Base-by-base conservation (phyloP, 176 grass and related monocot species). In the Elaeis guineensis region DNA sequence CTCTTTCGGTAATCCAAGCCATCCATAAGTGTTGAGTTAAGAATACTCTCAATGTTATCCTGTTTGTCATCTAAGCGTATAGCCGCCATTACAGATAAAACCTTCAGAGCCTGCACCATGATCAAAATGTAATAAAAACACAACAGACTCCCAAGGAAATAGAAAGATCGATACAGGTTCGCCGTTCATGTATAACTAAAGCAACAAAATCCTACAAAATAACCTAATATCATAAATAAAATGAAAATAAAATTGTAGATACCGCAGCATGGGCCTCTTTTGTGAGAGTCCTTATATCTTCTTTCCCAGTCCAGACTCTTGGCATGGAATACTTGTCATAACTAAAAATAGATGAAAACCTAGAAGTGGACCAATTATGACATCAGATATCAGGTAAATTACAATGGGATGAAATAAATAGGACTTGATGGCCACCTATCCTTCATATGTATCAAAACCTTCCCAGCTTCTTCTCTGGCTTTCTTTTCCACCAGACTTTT, bases 371-470 rank as follows among this genome's bases (percentile, higher is more conserved):
- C 35, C 19, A 25, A 67, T 44, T 16, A 19, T 58, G 64, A 65
- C 35, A 44, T 44, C 35, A 25, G 62, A 51, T 63, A 3, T 81
- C 7, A 54, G 77, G 49, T 59, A 60, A 17, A 57, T 2, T 14
- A 44, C 35, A 44, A 14, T 9, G 11, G 3, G 35, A 44, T 44
- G 35, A 14, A 11, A 12, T 2, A 44, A 44, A 44, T 44, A 44
- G 35, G 35, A 44, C 11, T 2, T 44, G 9, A 11, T 57, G 63
- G 70, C 16, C 66, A 97, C 92, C 92, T 97, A 73, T 91, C 84
- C 80, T 91, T 97, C 92, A 91, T 97, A 63, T 48, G 79, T 52
- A 91, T 83, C 63, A 97, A 67, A 79, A 80, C 67, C 29, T 89
- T 83, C 57, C 62, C 76, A 62, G 83, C 84, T 87, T 80, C 78